A percentile compares a stretch with the other conserved stretches of the same genome.
Evolutionary conservation across 169 alveolate genomes (phyloP).

Genomic region (Eimeria tenella): DNA sequence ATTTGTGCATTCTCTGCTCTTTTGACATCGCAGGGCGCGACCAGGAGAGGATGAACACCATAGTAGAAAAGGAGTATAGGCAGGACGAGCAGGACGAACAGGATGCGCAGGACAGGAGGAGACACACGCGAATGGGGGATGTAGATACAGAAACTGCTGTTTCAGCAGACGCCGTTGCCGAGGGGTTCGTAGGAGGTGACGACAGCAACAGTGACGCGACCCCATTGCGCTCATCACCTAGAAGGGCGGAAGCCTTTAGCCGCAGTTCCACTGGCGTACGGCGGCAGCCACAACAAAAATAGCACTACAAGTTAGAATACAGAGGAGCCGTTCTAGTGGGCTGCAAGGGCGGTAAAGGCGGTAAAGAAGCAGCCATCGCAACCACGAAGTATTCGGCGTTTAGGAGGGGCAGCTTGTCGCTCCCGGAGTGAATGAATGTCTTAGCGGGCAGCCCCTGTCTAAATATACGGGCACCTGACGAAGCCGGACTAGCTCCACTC

Average conservation of each 20-base stretch:
- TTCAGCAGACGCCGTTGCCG: constrained; percentile 36
- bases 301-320: background rate
- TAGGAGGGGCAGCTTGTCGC: too few species aligned
- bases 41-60: constrained; percentile 49
- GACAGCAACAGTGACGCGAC: constrained; percentile 51
- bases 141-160: constrained; percentile 8
- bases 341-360: too few species aligned
- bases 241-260: background rate
- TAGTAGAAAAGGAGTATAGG: constrained; percentile 40
- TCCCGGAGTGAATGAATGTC: too few species aligned
- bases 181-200: background rate
- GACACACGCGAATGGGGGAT: background rate
- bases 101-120: background rate
- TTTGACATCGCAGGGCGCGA: constrained; percentile 15
- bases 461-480: too few species aligned
- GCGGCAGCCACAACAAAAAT: too few species aligned
- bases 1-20: too few species aligned
- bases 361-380: too few species aligned
- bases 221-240: background rate
- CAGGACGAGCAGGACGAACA: constrained; percentile 33
- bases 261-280: background rate
- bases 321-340: too few species aligned
- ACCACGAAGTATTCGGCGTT: too few species aligned
- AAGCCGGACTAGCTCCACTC: too few species aligned
- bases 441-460: too few species aligned